Base-by-base conservation (phyloP, 768 basidiomycete species). In the Amanita pseudoporphyria region DNA sequence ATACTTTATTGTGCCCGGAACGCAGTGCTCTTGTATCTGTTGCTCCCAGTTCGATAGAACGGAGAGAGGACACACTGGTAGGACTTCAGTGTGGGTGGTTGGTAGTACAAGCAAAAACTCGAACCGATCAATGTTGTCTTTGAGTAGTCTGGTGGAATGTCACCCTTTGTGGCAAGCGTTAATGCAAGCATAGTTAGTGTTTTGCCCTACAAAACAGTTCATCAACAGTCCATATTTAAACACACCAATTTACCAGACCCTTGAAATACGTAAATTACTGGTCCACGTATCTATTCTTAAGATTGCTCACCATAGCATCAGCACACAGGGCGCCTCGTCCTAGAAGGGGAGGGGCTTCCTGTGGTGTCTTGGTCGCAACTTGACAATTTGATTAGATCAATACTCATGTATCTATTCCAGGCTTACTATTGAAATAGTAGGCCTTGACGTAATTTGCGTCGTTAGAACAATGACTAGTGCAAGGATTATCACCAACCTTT, bases 1-100 rank as follows among this genome's bases (percentile, higher is more conserved):
- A 50, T 63, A 65, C 0, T 72, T 72, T 37, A 90, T 56, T 2
- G 71, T 60, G 9, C 74, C 79, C 30, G 67, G 68, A 24, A 65
- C 62, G 42, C 82, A 81, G 53, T 91, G 89, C 32, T 91, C 88
- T 28, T 72, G 61, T 6, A 91, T 79, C 62, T 91, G 89, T 56
- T 86, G 83, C 61, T 87, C 84, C 88, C 88, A 91, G 57, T 92
- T 94, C 5, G 86, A 88, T 6, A 93, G 67, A 6, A 93, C 79
- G 6, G 87, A 90, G 21, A 93, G 76, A 4, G 90, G 90, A 7
- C 76, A 79, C 42, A 93, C 89, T 91, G 53, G 16, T 5, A 2
- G 14, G 2, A 52, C 19, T 26, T 46, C 1, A 31, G 30, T 4
- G 35, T 24, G 43, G 16, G 18, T 19, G 22, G 21, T 21, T 49